phyloP scores from a whole-genome alignment of 2,329 filamentous ascomycete genomes.

The Beauveria pseudobassiana region DNA sequence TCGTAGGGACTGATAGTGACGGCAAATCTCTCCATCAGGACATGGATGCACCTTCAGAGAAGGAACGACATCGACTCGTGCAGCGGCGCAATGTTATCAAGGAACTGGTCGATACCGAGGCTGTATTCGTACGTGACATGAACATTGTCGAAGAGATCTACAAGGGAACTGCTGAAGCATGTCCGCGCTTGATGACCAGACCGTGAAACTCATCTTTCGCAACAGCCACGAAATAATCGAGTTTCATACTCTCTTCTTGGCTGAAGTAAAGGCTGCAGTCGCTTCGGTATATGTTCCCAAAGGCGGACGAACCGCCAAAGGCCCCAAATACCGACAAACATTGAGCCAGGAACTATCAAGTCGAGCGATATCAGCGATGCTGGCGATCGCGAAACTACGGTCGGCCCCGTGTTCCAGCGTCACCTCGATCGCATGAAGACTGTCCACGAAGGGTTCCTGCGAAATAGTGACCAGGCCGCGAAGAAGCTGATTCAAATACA shows the following conservation, averaged over 20 bases:
- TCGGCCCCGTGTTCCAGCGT: constrained; percentile 46
- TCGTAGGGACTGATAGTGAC: constrained; percentile 30
- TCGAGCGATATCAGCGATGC: constrained; percentile 39
- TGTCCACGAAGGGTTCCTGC: constrained; percentile 54
- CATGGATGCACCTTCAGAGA: constrained; percentile 35
- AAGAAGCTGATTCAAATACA: constrained; percentile 56
- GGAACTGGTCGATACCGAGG: constrained; percentile 88
- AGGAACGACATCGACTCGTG: constrained; percentile 63
- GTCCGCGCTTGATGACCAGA: constrained; percentile 70
- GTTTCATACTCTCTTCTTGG: constrained; percentile 75
- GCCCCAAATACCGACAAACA: constrained; percentile 34
- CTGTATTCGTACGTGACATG: constrained; percentile 88
- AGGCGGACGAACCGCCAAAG: constrained; percentile 34
- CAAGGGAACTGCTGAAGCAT: constrained; percentile 81
- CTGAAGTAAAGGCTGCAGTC: constrained; percentile 72
- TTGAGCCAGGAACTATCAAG: constrained; percentile 32
- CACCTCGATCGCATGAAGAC: constrained; percentile 55
- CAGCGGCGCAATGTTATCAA: constrained; percentile 81
- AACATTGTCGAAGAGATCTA: constrained; percentile 97
- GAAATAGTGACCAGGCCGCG: constrained; percentile 55
- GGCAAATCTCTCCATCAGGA: constrained; percentile 27
- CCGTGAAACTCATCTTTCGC: constrained; percentile 83
- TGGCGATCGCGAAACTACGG: constrained; percentile 43
- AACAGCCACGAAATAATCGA: constrained; percentile 87
- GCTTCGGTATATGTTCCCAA: constrained; percentile 69